Conservation (phyloP, 352 stramenopile genomes). For the Globisporangium cystogenes region DNA sequence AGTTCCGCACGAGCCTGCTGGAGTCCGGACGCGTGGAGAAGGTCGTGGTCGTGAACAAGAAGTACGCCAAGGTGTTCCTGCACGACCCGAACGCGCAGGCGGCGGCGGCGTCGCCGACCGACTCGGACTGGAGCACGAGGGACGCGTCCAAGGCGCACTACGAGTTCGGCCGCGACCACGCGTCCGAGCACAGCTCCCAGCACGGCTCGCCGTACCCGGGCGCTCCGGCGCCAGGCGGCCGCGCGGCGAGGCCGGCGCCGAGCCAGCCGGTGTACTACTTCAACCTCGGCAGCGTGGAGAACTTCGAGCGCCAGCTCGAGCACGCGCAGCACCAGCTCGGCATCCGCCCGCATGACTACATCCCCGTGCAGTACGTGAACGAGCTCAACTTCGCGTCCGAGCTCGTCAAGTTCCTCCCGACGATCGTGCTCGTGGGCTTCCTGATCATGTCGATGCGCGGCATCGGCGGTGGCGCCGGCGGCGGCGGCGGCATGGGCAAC, state of each 20-base stretch:
- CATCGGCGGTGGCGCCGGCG: slow-evolving; percentile 77
- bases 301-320: slow-evolving; percentile 97
- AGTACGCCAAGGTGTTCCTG: slow-evolving; percentile 86
- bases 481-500: slow-evolving; percentile 82
- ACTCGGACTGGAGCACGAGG: slow-evolving; percentile 11
- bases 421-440: slow-evolving; percentile 92
- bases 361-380: slow-evolving; percentile 96
- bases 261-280: slow-evolving; percentile 88
- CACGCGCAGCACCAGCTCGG: slow-evolving; percentile 94
- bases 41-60: slow-evolving; percentile 90
- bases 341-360: slow-evolving; percentile 92
- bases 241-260: slow-evolving; percentile 13
- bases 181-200: slow-evolving; percentile 15
- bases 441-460: slow-evolving; percentile 93
- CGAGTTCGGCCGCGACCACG: slow-evolving; percentile 19
- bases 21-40: slow-evolving; percentile 85
- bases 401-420: slow-evolving; percentile 94
- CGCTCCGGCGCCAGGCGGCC: slow-evolving; percentile 1
- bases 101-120: slow-evolving; percentile 7
- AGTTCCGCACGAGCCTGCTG: slow-evolving; percentile 86
- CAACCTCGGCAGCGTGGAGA: slow-evolving; percentile 97
- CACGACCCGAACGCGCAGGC: slow-evolving; percentile 28
- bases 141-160: slow-evolving; percentile 29
- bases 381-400: slow-evolving; percentile 94
- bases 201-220: slow-evolving; percentile 7